Evolutionary conservation across 1,139 yeast species (phyloP), one percentile per base, ranked within the genome.

Genomic region (Nematodospora anomalae): DNA sequence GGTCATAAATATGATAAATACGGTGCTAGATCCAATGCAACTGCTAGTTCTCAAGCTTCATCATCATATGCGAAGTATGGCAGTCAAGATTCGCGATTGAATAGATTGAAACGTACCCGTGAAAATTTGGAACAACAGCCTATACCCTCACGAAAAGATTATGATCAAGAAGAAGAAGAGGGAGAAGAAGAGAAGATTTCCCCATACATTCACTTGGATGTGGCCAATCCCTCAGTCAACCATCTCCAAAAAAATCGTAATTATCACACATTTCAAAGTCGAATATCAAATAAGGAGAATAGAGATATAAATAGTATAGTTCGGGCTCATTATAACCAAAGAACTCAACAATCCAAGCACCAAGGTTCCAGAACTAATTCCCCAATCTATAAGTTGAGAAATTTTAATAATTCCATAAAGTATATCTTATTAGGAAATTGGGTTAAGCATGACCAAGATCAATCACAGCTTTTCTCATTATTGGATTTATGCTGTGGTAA

Each of bases 401-500:
- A 85, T 49, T 94, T 89, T 71, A 94, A 92, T 59, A 94, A 92
- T 56, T 87, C 92, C 46, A 83, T 92, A 53, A 92, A 92, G 58
- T 85, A 87, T 52, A 85, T 89, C 50, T 64, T 92, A n/a, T 78
- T 92, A 37, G 83, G 84, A 37, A 82, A 82, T 47, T 80, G 71
- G 58, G 79, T 82, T 36, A 64, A 62, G 28, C 54, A 55, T 16
- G 66, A 67, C 6, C 67, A 67, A 4, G 67, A 71, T 2, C 76
- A 75, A 23, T 70, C 73, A 12, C 87, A 49, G 4, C 65, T 69
- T 1, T 57, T 61, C 14, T 58, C 65, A 9, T 49, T 85, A 1
- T 65, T 92, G 26, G 99, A 92, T 54, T 62, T 92, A 38, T 96
- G 97, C 15, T 92, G 98, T 61, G 99, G 99, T 11, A 94, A 92